Evolutionary conservation across 2,329 filamentous ascomycete species (phyloP), one percentile per base, ranked within the genome.

Genomic region (Fusarium sp.): DNA sequence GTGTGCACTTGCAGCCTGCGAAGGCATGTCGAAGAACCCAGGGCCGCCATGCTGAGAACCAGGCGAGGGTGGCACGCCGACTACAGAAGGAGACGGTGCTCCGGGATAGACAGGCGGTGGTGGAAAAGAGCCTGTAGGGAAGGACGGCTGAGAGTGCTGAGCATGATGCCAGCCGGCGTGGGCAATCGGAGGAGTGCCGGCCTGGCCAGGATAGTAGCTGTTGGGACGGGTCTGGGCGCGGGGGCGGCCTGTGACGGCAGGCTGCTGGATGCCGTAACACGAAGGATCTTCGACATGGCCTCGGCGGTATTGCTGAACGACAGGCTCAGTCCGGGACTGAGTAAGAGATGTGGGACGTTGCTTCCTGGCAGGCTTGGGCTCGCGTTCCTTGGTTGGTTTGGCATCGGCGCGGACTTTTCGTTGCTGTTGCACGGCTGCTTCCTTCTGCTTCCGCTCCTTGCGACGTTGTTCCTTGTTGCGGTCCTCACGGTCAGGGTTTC

Each of bases 191-290:
- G 75, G 79, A 9, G 73, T 69, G 5, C 70, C 73, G 18, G 74
- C 66, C 63, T 83, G 81, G 25, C 80, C 81, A 38, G 79, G 79
- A 40, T 83, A 83, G 69, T 83, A 84, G 69, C 80, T 84, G 25
- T 80, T 79, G 33, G 82, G 81, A 22, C 83, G 77, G 29, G 80
- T 78, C 38, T 80, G 78, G 35, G 82, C 80, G 54, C 81, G 79
- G 20, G 81, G 83, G 27, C 81, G 80, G 45, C 72, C 76, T 5
- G 81, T 77, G 10, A 75, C 68, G 5, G 81, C 81, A 57, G 83
- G 78, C 60, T 82, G 81, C 63, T 81, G 80, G 35, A 83, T 72
- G 42, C 79, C 81, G 66, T 83, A 84, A 66, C 74, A 81, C n/a
- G 82, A 78, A 18, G 81, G 80, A 40, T 82, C 79, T 25, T 84